phyloP scores from a whole-genome alignment of 768 basidiomycete species.

The Hemileccinum impolitum region DNA sequence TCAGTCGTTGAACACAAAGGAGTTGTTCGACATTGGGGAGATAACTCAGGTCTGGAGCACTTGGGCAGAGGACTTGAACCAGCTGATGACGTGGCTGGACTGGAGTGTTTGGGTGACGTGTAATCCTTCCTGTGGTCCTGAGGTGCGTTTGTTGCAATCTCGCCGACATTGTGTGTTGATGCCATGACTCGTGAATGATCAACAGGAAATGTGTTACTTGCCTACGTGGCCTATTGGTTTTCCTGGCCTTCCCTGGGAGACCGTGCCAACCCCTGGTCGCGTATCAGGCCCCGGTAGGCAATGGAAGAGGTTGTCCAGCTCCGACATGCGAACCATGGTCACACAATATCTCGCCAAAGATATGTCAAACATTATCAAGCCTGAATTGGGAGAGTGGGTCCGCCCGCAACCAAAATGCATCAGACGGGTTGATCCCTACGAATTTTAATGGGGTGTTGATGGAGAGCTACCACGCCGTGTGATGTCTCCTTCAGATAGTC shows the following conservation, averaged over 20 bases:
- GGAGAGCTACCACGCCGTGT: no score
- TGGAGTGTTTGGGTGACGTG: slow-evolving; percentile 52
- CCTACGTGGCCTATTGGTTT: slow-evolving; percentile 4
- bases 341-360: background rate
- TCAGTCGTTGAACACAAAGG: slow-evolving; percentile 3
- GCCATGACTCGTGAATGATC: background rate
- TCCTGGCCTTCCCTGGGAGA: background rate
- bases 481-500: background rate
- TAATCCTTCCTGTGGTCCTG: slow-evolving; percentile 40
- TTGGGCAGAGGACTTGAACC: slow-evolving; percentile 29
- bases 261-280: no score
- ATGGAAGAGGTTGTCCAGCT: background rate
- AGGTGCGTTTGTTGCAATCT: slow-evolving; percentile 29
- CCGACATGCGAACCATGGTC: background rate
- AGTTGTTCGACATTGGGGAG: background rate
- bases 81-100: slow-evolving; percentile 47
- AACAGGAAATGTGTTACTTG: slow-evolving; percentile 2
- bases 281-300: no score
- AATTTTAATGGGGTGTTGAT: background rate
- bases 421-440: slow-evolving; percentile 7
- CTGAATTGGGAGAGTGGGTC: slow-evolving; percentile 14
- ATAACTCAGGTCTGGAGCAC: slow-evolving; percentile 8
- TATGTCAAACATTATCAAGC: background rate
- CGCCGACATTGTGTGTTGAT: background rate
- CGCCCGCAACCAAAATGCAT: slow-evolving; percentile 23